Evolutionary conservation across 108 stramenopile species (phyloP).

Genomic region (Nitzschia inconspicua): DNA sequence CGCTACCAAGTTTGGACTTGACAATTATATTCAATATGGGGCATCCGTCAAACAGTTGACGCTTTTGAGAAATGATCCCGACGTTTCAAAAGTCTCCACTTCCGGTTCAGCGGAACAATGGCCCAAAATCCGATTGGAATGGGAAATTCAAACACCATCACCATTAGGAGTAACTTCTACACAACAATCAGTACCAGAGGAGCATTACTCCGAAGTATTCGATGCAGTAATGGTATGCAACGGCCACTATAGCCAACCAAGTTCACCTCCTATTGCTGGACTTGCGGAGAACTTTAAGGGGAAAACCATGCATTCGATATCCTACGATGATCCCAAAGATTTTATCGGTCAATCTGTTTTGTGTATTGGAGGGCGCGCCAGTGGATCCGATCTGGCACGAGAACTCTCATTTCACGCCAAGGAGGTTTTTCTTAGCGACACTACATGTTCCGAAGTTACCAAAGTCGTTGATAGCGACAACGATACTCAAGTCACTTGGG

Average conservation of each 20-base stretch:
- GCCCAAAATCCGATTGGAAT: conserved; percentile 39
- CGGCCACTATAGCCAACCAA: conserved; percentile 84
- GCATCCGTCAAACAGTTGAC: conserved; percentile 56
- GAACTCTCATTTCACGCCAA: conserved; percentile 69
- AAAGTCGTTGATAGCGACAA: conserved; percentile 38
- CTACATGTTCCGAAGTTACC: conserved; percentile 29
- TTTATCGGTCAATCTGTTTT: conserved; percentile 69
- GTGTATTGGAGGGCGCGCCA: conserved; percentile 86
- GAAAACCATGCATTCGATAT: conserved; percentile 70
- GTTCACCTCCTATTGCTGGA: conserved; percentile 54
- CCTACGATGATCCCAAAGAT: conserved; percentile 74
- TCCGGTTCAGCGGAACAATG: conserved; percentile 16
- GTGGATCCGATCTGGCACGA: conserved; percentile 86
- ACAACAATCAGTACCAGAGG: conserved; percentile 13
- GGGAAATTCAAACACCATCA: conserved; percentile 12
- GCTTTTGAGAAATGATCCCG: conserved; percentile 17
- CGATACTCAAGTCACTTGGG: conserved; percentile 51
- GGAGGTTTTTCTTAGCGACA: conserved; percentile 78
- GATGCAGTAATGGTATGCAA: conserved; percentile 89
- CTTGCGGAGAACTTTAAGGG: conserved; percentile 38
- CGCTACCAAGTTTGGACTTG: conserved; percentile 43
- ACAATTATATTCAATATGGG: conserved; percentile 41
- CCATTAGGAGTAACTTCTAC: neutral
- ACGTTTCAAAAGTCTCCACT: neutral
- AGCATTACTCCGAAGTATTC: conserved; percentile 49